These are phyloP conservation scores for Candida maltosa DNA, from an alignment of 805 yeast species.

Conservation along the genomic window DNA sequence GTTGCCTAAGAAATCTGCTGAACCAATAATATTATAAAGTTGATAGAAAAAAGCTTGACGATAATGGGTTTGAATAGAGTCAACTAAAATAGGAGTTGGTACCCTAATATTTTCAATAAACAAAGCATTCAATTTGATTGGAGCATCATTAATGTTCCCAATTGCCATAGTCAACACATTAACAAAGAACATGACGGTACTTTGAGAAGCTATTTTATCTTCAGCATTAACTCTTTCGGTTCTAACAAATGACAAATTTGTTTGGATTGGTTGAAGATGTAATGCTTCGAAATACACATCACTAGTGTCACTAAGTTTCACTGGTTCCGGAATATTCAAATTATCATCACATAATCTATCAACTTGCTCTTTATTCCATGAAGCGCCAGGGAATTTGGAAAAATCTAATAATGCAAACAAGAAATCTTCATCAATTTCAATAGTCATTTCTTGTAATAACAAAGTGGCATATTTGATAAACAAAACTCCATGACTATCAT, in stretches of 20 bases:
- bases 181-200: conserved; percentile 69
- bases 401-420: conserved; percentile 78
- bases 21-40: conserved; percentile 87
- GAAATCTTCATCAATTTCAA: conserved; percentile 94
- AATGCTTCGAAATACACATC: conserved; percentile 91
- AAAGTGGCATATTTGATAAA: conserved; percentile 90
- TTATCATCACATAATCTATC: conserved; percentile 60
- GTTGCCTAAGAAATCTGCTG: conserved; percentile 94
- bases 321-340: conserved; percentile 70
- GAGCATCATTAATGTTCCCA: conserved; percentile 96
- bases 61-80: conserved; percentile 78
- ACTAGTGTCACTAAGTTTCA: conserved; percentile 47
- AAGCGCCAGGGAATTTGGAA: conserved; percentile 74
- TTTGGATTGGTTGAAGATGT: conserved; percentile 86
- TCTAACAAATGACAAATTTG: conserved; percentile 86
- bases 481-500: conserved; percentile 84
- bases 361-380: conserved; percentile 52
- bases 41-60: conserved; percentile 91
- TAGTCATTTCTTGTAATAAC: conserved; percentile 82
- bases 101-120: conserved; percentile 86
- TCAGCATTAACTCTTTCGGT: conserved; percentile 74
- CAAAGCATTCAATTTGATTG: conserved; percentile 82
- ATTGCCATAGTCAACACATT: conserved; percentile 93
- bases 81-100: conserved; percentile 69
- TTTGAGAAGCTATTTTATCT: conserved; percentile 56